Conservation (phyloP, 139 green algal genomes). For the Zygnema cylindricum region DNA sequence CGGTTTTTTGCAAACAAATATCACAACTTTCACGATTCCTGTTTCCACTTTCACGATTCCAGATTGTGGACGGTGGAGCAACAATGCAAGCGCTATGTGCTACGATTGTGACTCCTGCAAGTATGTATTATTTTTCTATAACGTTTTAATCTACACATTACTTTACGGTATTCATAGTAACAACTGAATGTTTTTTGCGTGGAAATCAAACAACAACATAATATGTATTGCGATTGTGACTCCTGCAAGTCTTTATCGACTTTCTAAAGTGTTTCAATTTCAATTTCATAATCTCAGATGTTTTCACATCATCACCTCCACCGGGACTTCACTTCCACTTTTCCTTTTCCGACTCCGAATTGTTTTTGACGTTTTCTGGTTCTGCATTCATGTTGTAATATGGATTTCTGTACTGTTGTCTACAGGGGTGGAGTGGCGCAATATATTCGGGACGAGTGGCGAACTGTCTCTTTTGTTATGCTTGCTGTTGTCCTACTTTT, state of each 20-base stretch:
- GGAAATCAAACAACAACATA: no score
- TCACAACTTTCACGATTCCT: not conserved
- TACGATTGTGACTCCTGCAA: conserved; percentile 40
- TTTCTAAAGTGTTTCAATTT: no score
- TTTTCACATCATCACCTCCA: no score
- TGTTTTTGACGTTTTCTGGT: not conserved
- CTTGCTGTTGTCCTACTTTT: conserved; percentile 14
- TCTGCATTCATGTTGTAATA: no score
- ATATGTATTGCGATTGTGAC: conserved; percentile 24
- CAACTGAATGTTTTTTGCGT: no score
- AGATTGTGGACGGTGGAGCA: conserved; percentile 17
- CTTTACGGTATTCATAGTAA: no score
- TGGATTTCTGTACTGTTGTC: not conserved
- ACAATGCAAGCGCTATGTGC: conserved; percentile 6
- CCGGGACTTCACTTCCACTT: no score
- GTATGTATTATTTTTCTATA: no score
- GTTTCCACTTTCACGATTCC: not conserved
- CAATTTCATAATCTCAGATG: no score
- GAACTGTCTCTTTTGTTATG: not conserved
- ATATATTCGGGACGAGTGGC: conserved; percentile 21
- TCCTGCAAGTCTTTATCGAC: conserved; percentile 33
- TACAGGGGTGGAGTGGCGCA: conserved; percentile 32
- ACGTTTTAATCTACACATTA: no score
- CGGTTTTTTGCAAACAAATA: not conserved
- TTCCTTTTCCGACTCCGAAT: no score